These are phyloP conservation scores for Podospora bellae-mahoneyi DNA, from an alignment of 495 filamentous ascomycete genomes.

Conservation along the genomic window DNA sequence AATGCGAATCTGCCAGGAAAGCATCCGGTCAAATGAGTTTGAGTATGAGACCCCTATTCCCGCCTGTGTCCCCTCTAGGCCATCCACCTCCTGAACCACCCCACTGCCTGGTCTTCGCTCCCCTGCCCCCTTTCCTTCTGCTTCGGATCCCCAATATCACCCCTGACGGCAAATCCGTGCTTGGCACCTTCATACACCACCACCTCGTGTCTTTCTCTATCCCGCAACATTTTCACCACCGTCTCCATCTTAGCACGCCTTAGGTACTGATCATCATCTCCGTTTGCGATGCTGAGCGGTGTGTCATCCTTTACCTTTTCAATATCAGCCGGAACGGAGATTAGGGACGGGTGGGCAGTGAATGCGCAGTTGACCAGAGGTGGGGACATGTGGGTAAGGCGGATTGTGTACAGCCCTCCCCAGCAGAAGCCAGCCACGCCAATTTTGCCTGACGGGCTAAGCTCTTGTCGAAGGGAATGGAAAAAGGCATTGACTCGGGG, in stretches of 20 bases:
- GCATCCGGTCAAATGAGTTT: too few relatives aligned
- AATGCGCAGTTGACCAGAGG: conserved; percentile 51
- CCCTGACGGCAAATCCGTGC: conserved; percentile 61
- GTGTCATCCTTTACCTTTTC: conserved; percentile 39
- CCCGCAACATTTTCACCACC: conserved; percentile 43
- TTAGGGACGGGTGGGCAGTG: conserved; percentile 52
- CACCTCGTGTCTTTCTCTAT: conserved; percentile 45
- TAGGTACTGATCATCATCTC: conserved; percentile 50
- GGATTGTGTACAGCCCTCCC: conserved; percentile 53
- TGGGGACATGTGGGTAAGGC: conserved; percentile 37
- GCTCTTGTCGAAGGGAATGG: conserved; percentile 38
- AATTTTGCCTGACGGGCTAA: conserved; percentile 30
- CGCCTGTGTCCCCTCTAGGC: neutral
- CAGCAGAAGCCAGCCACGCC: conserved; percentile 58
- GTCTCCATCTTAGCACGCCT: conserved; percentile 36
- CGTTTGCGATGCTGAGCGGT: conserved; percentile 56
- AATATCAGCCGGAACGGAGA: conserved; percentile 54
- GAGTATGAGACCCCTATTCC: too few relatives aligned
- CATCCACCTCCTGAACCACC: conserved; percentile 45
- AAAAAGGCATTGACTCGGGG: conserved; percentile 51
- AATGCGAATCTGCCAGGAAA: too few relatives aligned
- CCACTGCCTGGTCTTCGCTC: conserved; percentile 43
- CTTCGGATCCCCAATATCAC: conserved; percentile 40
- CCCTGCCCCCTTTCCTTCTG: conserved; percentile 51
- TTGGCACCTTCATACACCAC: conserved; percentile 52